A percentile compares a stretch with the other conserved stretches of the same genome.
Conservation (phyloP, 345 rosid species). For the Luvunga scandens region DNA sequence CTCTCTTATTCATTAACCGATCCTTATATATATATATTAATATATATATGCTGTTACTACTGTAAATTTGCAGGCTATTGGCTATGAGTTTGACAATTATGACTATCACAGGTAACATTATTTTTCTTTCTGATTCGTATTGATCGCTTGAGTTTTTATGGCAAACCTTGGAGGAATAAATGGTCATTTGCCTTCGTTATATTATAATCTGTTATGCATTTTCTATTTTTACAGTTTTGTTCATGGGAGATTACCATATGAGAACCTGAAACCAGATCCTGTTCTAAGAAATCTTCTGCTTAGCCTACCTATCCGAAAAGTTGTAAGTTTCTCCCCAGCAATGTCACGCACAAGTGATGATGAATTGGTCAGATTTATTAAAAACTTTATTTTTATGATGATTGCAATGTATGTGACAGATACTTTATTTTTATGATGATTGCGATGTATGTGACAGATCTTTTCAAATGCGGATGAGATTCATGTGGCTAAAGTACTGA, state of each 20-base stretch:
- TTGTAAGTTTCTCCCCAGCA: slow-evolving; percentile 39
- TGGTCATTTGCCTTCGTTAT: too few species aligned
- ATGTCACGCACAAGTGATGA: neutral
- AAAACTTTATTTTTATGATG: neutral
- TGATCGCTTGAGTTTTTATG: too few species aligned
- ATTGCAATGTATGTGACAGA: slow-evolving; percentile 16
- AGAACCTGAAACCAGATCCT: slow-evolving; percentile 76
- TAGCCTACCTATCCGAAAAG: slow-evolving; percentile 63
- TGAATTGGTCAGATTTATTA: neutral
- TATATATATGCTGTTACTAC: neutral
- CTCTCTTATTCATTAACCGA: too few species aligned
- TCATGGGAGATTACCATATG: slow-evolving; percentile 81
- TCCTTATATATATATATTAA: neutral
- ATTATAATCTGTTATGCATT: neutral
- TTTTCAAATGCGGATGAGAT: slow-evolving; percentile 59
- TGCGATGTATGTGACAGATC: slow-evolving; percentile 23
- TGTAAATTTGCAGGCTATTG: slow-evolving; percentile 59
- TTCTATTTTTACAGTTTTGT: slow-evolving; percentile 41
- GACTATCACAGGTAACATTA: slow-evolving; percentile 61
- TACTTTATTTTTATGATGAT: slow-evolving; percentile 5
- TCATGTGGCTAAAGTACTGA: slow-evolving; percentile 50
- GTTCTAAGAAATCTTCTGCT: slow-evolving; percentile 64
- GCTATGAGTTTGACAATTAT: slow-evolving; percentile 73
- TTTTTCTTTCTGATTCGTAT: neutral
- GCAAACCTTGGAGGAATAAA: too few species aligned